Conservation (phyloP, 352 stramenopile genomes). For the Pythium apleroticum region DNA sequence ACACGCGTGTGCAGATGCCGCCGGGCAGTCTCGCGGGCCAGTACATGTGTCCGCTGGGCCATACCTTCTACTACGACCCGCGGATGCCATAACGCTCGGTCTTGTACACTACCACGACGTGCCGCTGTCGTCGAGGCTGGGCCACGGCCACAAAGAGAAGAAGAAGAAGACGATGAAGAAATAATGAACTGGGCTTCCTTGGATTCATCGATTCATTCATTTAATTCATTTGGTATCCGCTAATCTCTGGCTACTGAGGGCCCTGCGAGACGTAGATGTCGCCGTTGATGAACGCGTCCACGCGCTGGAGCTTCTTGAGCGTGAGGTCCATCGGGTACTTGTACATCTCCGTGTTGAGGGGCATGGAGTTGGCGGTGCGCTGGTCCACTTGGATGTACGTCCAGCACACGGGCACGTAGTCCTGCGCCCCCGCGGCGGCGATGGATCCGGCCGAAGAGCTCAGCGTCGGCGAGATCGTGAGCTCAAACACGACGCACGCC, state of each 20-base stretch:
- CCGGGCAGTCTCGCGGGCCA: conserved; percentile 79
- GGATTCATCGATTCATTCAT: not conserved
- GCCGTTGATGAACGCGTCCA: conserved; percentile 74
- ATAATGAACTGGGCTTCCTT: not conserved
- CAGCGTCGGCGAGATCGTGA: conserved; percentile 45
- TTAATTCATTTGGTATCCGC: too few relatives aligned
- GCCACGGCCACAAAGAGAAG: too few relatives aligned
- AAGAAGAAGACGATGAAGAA: too few relatives aligned
- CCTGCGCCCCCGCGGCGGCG: conserved; percentile 35
- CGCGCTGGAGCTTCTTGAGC: conserved; percentile 66
- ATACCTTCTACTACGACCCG: conserved; percentile 86
- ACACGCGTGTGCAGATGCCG: conserved; percentile 87
- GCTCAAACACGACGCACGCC: conserved; percentile 69
- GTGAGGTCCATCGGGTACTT: conserved; percentile 76
- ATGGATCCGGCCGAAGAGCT: conserved; percentile 21
- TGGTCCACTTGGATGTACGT: conserved; percentile 84
- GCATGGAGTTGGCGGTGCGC: conserved; percentile 67
- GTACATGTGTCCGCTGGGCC: conserved; percentile 88
- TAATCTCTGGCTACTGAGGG: conserved; percentile 32
- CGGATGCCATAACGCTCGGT: conserved; percentile 31
- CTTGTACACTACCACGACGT: not conserved
- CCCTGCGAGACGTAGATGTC: conserved; percentile 72
- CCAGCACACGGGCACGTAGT: conserved; percentile 74
- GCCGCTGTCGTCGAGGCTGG: too few relatives aligned
- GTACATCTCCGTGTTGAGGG: conserved; percentile 81